These are phyloP conservation scores for Flammula alnicola DNA, from an alignment of 1,284 basidiomycete species.

Conservation along the genomic window DNA sequence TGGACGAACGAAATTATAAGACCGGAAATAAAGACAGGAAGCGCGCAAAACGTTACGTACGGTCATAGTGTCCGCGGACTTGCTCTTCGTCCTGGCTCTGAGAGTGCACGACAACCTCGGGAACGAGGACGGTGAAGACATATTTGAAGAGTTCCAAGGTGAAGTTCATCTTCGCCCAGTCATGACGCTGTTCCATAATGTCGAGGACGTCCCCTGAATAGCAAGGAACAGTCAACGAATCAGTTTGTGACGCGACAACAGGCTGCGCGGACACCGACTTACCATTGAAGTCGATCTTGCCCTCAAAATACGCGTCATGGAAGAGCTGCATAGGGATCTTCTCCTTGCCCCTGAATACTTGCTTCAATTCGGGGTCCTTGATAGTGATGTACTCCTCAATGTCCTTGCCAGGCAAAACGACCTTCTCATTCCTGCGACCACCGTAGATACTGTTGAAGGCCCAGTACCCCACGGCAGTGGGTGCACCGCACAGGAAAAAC, in stretches of 20 bases:
- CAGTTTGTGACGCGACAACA: conserved; percentile 6
- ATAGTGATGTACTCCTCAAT: conserved; percentile 92
- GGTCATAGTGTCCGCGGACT: conserved; percentile 96
- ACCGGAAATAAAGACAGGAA: conserved; percentile 24
- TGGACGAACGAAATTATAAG: conserved; percentile 30
- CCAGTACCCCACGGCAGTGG: conserved; percentile 91
- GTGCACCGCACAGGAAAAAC: conserved; percentile 74
- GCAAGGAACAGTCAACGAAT: conserved; percentile 16
- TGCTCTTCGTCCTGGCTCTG: conserved; percentile 93
- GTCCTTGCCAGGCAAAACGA: conserved; percentile 83
- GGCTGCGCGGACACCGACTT: conserved; percentile 24
- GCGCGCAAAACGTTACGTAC: conserved; percentile 42
- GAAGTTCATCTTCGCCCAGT: conserved; percentile 92
- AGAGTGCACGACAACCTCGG: conserved; percentile 93
- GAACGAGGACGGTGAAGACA: conserved; percentile 87
- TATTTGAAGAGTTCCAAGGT: conserved; percentile 93
- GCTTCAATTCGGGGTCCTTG: conserved; percentile 82
- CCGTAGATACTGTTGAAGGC: conserved; percentile 85
- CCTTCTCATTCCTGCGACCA: conserved; percentile 85
- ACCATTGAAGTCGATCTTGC: conserved; percentile 97
- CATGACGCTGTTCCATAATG: conserved; percentile 92
- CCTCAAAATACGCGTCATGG: conserved; percentile 98
- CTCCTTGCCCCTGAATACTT: conserved; percentile 78
- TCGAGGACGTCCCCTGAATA: conserved; percentile 87
- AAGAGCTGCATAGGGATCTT: conserved; percentile 99